Evolutionary conservation across 139 green algal species (phyloP), one percentile per base, ranked within the genome.

Genomic region (Coelastrella sp.): DNA sequence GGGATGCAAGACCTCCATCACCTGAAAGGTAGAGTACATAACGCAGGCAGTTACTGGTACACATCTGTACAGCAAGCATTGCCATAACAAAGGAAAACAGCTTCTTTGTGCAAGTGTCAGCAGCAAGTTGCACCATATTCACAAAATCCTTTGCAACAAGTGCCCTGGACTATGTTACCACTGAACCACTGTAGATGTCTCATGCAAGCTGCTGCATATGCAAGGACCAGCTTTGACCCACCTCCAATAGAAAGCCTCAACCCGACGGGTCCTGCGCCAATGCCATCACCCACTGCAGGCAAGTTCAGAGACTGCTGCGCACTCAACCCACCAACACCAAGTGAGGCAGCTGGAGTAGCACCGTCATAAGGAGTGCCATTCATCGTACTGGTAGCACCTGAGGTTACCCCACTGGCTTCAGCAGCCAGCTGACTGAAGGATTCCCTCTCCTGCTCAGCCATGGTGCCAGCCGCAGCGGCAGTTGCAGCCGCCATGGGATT

Each of bases 341-440:
- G 15, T 13, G 72, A 80, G 13, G 51, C 75, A 21, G 57, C 51
- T 19, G 75, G 75, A 35, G 75, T 82, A 11, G 41, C 8, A 51
- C 50, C 37, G 34, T 13, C 38, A 35, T 25, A 60, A 8, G 75
- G 75, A 9, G 75, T 82, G 19, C 34, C 75, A 48, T 69, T 51
- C 15, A 53, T 53, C 27, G 62, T 48, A 3, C 27, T 5, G 21
- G 27, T 35, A 8, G 41, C 68, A 38, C 19, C 64, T 40, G 74
- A 27, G 19, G 21, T n/a, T 8, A 17, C 23, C 4, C 30, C 48
- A 32, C 53, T 57, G 8, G 75, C 75, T n/a, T 82, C 51, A 19
- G 75, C 75, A 30, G 75, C 75, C 2, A 82, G 35, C 75, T 82
- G 75, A 21, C 53, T 38, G 53, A 82, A 82, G 17, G 51, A 82